These are phyloP conservation scores for Globisporangium cederbergense DNA, from an alignment of 352 stramenopile species.

Conservation along the genomic window DNA sequence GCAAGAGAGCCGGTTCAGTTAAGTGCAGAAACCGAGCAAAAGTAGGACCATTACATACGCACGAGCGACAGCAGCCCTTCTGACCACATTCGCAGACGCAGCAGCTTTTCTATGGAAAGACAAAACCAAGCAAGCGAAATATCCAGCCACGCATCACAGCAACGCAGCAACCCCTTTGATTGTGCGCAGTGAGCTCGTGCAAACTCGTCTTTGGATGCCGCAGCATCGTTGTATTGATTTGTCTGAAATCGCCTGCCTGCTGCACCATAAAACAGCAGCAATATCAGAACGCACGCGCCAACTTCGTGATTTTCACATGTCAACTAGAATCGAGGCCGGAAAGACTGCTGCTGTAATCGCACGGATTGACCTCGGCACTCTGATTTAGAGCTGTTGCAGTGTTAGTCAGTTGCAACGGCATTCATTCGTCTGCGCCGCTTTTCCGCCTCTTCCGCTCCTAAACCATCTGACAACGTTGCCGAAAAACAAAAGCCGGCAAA, in stretches of 20 bases:
- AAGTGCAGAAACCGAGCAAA: not conserved
- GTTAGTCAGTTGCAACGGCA: too few relatives aligned
- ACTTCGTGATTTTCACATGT: too few relatives aligned
- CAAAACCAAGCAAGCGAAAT: not conserved
- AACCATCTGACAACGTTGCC: too few relatives aligned
- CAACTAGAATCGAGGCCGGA: too few relatives aligned
- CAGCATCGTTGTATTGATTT: not conserved
- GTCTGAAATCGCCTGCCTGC: too few relatives aligned
- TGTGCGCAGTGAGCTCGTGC: not conserved
- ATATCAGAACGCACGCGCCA: too few relatives aligned
- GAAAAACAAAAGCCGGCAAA: not conserved
- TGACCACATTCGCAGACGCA: not conserved
- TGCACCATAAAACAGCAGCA: not conserved
- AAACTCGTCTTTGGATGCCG: not conserved
- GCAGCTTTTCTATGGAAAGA: slow-evolving; percentile 1
- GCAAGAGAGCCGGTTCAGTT: slow-evolving; percentile 6
- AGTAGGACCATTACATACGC: slow-evolving; percentile 9
- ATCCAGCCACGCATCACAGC: not conserved
- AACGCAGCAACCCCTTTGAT: not conserved
- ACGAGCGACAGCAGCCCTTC: not conserved
- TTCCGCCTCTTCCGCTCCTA: too few relatives aligned
- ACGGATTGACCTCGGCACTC: not conserved
- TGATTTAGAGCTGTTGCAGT: not conserved
- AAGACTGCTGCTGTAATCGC: too few relatives aligned
- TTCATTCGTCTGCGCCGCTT: too few relatives aligned